Percentiles rank a stretch among this genome's conserved stretches.
Evolutionary conservation across 805 yeast genomes (phyloP).

Genomic region (Blastobotrys muscicola): DNA sequence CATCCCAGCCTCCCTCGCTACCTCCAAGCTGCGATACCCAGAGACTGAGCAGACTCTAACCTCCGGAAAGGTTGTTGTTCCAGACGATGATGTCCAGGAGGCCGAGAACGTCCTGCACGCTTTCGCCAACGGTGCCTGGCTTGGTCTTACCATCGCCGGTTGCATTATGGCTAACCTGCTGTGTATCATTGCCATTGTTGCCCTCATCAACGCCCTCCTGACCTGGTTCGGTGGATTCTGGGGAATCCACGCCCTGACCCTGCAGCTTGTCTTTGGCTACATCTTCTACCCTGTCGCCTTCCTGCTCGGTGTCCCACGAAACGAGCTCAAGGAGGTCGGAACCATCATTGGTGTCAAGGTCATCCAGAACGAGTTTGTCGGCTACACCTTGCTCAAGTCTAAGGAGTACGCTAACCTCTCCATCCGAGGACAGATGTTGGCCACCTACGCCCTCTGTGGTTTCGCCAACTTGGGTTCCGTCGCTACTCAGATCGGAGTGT

Average conservation of each 20-base stretch:
- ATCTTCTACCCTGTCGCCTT: slow-evolving; percentile 52
- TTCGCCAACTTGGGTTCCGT: slow-evolving; percentile 54
- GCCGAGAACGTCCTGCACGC: slow-evolving; percentile 49
- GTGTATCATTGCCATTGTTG: slow-evolving; percentile 53
- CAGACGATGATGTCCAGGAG: slow-evolving; percentile 34
- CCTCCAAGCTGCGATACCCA: slow-evolving; percentile 50
- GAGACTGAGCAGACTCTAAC: slow-evolving; percentile 49
- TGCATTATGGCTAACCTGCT: slow-evolving; percentile 48
- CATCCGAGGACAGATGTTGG: slow-evolving; percentile 43
- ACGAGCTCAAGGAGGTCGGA: slow-evolving; percentile 43
- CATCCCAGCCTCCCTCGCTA: slow-evolving; percentile 54
- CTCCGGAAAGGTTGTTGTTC: slow-evolving; percentile 39
- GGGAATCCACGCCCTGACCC: slow-evolving; percentile 43
- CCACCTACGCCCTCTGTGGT: slow-evolving; percentile 55
- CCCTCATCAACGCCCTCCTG: slow-evolving; percentile 45
- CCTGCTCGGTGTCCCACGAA: slow-evolving; percentile 46
- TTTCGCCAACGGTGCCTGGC: slow-evolving; percentile 47
- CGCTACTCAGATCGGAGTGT: slow-evolving; percentile 53
- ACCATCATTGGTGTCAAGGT: slow-evolving; percentile 47
- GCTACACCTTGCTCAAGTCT: slow-evolving; percentile 32
- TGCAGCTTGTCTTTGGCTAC: slow-evolving; percentile 49
- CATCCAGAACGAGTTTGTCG: slow-evolving; percentile 55
- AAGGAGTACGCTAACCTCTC: slow-evolving; percentile 39
- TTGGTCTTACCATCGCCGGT: slow-evolving; percentile 48
- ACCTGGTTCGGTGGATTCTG: slow-evolving; percentile 56